Conservation (phyloP, 2,329 filamentous ascomycete genomes). For the Furcasterigmium sp. region DNA sequence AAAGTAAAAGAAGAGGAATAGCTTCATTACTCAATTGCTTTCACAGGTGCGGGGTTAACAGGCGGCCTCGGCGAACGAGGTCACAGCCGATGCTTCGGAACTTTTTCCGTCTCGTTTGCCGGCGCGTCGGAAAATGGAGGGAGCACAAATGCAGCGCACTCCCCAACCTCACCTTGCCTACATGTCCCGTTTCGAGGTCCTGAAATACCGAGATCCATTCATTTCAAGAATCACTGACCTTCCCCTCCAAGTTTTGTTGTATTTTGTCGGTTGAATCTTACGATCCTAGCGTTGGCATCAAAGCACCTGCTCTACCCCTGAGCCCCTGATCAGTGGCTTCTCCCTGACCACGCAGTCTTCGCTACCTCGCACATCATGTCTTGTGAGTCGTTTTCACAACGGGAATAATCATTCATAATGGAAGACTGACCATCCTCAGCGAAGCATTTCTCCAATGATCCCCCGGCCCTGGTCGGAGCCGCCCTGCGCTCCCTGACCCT, state of each 20-base stretch:
- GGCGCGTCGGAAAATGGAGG: neutral
- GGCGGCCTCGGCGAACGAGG: too few relatives aligned
- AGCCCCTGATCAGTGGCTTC: neutral
- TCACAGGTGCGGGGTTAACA: too few relatives aligned
- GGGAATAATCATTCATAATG: too few relatives aligned
- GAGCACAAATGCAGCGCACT: neutral
- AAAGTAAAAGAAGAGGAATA: too few relatives aligned
- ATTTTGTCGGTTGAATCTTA: too few relatives aligned
- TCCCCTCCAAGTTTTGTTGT: neutral
- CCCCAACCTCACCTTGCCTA: neutral
- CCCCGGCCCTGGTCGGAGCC: constrained; percentile 14
- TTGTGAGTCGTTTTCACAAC: neutral
- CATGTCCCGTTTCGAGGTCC: neutral
- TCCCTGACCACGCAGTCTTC: neutral
- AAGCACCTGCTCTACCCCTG: neutral
- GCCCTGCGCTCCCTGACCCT: constrained; percentile 18
- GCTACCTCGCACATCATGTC: neutral
- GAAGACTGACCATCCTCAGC: constrained; percentile 7
- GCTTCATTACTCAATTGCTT: too few relatives aligned
- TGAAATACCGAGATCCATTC: neutral
- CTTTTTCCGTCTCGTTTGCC: neutral
- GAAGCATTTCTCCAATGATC: constrained; percentile 17
- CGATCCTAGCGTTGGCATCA: too few relatives aligned
- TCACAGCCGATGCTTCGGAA: neutral
- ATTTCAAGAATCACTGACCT: neutral